These are phyloP conservation scores for Dictyostelium citrinum DNA, from an alignment of 78 protist genomes.

Conservation along the genomic window DNA sequence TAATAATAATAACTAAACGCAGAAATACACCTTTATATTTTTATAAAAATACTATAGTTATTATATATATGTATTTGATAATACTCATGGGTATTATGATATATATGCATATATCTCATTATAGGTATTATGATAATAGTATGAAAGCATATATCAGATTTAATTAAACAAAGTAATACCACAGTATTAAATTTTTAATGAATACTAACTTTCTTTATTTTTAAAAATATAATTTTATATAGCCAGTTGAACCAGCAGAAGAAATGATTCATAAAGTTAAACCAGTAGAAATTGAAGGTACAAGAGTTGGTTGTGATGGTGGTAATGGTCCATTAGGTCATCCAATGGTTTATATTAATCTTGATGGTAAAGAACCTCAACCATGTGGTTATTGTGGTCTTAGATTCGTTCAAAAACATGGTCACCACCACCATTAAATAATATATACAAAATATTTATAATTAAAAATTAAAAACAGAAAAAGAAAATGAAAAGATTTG, in stretches of 20 bases:
- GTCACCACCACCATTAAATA: constrained; percentile 62
- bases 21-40: too few species aligned
- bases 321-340: constrained; percentile 81
- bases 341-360: constrained; percentile 77
- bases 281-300: constrained; percentile 58
- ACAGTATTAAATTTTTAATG: too few species aligned
- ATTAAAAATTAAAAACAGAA: neutral
- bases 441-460: neutral
- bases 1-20: too few species aligned
- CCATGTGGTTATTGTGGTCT: constrained; percentile 83
- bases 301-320: constrained; percentile 75
- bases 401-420: constrained; percentile 64
- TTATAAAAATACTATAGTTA: too few species aligned
- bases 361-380: constrained; percentile 62
- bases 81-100: too few species aligned
- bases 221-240: too few species aligned
- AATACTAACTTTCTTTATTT: too few species aligned
- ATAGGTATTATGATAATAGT: too few species aligned
- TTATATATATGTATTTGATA: too few species aligned
- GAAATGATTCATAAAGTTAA: constrained; percentile 42
- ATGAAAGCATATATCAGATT: too few species aligned
- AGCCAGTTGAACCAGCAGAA: constrained; percentile 69
- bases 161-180: too few species aligned
- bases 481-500: neutral
- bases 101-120: too few species aligned